phyloP scores from a whole-genome alignment of 352 stramenopile genomes.

The Globisporangium megalacanthum region DNA sequence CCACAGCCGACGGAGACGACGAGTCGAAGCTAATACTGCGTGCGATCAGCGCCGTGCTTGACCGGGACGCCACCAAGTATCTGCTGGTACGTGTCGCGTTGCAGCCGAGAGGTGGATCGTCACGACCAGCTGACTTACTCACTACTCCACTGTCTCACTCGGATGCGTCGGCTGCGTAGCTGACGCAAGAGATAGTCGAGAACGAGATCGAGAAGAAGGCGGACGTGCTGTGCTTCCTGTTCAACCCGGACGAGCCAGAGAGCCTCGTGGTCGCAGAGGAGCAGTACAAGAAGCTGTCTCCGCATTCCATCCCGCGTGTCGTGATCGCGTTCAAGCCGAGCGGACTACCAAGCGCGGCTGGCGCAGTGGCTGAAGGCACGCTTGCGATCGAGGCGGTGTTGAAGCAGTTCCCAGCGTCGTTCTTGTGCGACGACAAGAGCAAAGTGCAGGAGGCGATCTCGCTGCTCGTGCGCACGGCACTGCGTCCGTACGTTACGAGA shows the following conservation, averaged over 20 bases:
- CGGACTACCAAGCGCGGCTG: neutral
- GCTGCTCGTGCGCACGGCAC: slow-evolving; percentile 39
- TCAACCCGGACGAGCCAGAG: slow-evolving; percentile 46
- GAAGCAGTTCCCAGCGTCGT: slow-evolving; percentile 40
- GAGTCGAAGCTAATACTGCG: slow-evolving; percentile 33
- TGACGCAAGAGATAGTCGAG: slow-evolving; percentile 55
- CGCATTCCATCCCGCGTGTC: slow-evolving; percentile 46
- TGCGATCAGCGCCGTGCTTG: slow-evolving; percentile 49
- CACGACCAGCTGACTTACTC: neutral
- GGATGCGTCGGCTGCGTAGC: slow-evolving; percentile 20
- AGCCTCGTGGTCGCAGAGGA: slow-evolving; percentile 46
- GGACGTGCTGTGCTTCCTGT: slow-evolving; percentile 65
- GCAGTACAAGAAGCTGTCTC: slow-evolving; percentile 40
- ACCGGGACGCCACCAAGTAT: slow-evolving; percentile 53
- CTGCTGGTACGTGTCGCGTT: slow-evolving; percentile 43
- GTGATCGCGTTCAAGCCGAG: slow-evolving; percentile 47
- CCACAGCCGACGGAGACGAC: slow-evolving; percentile 21
- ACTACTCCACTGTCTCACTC: neutral
- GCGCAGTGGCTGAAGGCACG: slow-evolving; percentile 10
- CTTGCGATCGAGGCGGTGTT: slow-evolving; percentile 42
- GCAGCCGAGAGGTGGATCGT: neutral
- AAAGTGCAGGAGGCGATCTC: slow-evolving; percentile 29
- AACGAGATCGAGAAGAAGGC: slow-evolving; percentile 67
- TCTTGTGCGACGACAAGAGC: slow-evolving; percentile 35
- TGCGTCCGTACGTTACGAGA: slow-evolving; percentile 40